phyloP scores from a whole-genome alignment of 768 basidiomycete species.

The Solioccasus polychromus region DNA sequence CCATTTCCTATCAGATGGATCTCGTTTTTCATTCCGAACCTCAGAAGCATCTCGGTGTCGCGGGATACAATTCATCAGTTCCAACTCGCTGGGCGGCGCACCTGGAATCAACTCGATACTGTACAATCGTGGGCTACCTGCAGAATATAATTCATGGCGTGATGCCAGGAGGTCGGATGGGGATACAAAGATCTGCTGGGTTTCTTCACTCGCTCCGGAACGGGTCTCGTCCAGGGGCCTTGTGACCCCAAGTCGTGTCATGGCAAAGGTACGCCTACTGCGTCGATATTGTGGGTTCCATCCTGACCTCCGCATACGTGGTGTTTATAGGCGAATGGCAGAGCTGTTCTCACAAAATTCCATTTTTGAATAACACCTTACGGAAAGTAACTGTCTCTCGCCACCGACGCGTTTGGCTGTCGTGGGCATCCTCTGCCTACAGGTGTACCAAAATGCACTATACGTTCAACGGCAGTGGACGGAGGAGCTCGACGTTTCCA shows the following conservation, averaged over 20 bases:
- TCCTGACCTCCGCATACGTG: no score
- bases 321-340: conserved; percentile 3
- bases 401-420: no score
- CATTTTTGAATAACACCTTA: neutral
- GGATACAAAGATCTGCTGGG: conserved; percentile 32
- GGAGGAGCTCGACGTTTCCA: conserved; percentile 11
- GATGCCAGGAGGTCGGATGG: conserved; percentile 34
- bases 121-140: conserved; percentile 30
- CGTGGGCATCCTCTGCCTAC: no score
- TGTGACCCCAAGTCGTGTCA: neutral
- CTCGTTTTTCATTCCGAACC: neutral
- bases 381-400: neutral
- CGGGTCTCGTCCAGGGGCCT: conserved; percentile 3
- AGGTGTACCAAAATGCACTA: conserved; percentile 5
- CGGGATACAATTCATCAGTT: conserved; percentile 6
- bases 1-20: conserved; percentile 15
- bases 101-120: conserved; percentile 45
- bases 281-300: no score
- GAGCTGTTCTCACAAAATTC: neutral
- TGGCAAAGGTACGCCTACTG: neutral
- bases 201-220: conserved; percentile 35
- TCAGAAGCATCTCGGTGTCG: conserved; percentile 1
- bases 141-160: conserved; percentile 32
- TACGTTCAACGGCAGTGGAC: conserved; percentile 1
- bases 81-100: conserved; percentile 41